Evolutionary conservation across 495 filamentous ascomycete genomes (phyloP), one percentile per base, ranked within the genome.

Genomic region (Apodospora peruviana): DNA sequence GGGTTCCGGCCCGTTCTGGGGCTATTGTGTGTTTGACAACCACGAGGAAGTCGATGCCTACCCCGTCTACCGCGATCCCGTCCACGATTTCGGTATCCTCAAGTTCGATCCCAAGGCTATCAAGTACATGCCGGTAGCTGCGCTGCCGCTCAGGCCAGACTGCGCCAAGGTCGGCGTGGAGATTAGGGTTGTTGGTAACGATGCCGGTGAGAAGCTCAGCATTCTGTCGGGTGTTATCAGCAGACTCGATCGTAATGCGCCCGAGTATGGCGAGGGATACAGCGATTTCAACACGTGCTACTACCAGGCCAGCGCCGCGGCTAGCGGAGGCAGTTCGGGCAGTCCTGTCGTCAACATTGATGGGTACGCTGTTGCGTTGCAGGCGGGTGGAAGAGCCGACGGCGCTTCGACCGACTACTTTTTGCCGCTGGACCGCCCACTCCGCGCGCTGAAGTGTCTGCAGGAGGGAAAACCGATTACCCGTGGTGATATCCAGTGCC

Each of bases 201-300:
- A 99, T 72, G 93, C 93, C 35, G 93, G 93, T 41, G 93, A 99
- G 63, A 99, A 99, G 74, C 82, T 99, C 47, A 95, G 90, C 70
- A 99, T 99, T 59, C 74, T 97, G 29, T 97, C 94, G 11, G 93
- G 93, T 52, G 91, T 99, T 22, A 99, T 99, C 61, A 95, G 89
- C 74, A 80, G 93, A 49, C 72, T 97, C 49, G 93, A 99, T 58
- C 79, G 93, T 44, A 99, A 99, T 67, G 93, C 93, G 4, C 93
- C 93, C 5, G 93, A 99, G 57, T 99, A 99, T 56, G 91, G 93
- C 29, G 93, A 97, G 52, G 93, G 93, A 2, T 99, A 99, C 67
- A 91, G 91, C 66, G 93, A 99, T 61, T 99, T 99, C 75, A 99
- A 98, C 62, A 98, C 93, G 27, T 96, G 96, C 66, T 99, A 99